Percentiles rank a stretch among this genome's conserved stretches.
These are phyloP conservation scores for Dictyostelium citrinum DNA, from an alignment of 78 protist genomes.

Conservation along the genomic window DNA sequence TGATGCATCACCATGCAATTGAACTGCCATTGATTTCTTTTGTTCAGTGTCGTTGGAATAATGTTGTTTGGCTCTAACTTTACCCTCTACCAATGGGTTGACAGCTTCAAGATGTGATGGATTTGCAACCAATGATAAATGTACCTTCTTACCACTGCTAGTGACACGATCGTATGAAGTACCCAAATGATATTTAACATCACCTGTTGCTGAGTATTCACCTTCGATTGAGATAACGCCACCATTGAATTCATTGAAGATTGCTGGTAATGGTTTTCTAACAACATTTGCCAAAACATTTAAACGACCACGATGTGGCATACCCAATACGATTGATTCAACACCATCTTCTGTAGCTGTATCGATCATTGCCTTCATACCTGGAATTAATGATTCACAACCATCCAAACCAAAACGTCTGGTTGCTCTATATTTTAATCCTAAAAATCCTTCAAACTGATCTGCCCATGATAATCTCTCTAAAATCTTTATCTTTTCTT, in stretches of 20 bases:
- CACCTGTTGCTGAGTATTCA: constrained; percentile 91
- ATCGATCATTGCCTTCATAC: constrained; percentile 90
- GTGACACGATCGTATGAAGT: constrained; percentile 82
- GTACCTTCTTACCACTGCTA: constrained; percentile 74
- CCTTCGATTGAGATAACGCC: constrained; percentile 70
- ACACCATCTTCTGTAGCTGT: constrained; percentile 87
- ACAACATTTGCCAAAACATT: constrained; percentile 93
- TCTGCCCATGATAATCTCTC: constrained; percentile 86
- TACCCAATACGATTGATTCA: constrained; percentile 91
- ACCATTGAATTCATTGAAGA: constrained; percentile 94
- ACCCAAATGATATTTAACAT: constrained; percentile 98
- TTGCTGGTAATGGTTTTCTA: constrained; percentile 91
- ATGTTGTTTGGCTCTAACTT: constrained; percentile 94
- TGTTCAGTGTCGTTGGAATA: constrained; percentile 42
- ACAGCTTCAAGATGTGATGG: constrained; percentile 99
- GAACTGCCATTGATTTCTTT: constrained; percentile 55
- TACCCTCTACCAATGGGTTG: constrained; percentile 97
- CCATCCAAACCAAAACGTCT: constrained; percentile 97
- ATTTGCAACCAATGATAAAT: constrained; percentile 94
- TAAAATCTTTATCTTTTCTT: constrained; percentile 67
- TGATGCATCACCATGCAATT: constrained; percentile 98
- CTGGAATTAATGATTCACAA: constrained; percentile 91
- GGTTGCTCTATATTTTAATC: constrained; percentile 35
- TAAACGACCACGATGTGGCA: constrained; percentile 98
- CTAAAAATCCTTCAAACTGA: constrained; percentile 79